phyloP scores from a whole-genome alignment of 495 filamentous ascomycete genomes.

The Aspergillus incahuasiensis region DNA sequence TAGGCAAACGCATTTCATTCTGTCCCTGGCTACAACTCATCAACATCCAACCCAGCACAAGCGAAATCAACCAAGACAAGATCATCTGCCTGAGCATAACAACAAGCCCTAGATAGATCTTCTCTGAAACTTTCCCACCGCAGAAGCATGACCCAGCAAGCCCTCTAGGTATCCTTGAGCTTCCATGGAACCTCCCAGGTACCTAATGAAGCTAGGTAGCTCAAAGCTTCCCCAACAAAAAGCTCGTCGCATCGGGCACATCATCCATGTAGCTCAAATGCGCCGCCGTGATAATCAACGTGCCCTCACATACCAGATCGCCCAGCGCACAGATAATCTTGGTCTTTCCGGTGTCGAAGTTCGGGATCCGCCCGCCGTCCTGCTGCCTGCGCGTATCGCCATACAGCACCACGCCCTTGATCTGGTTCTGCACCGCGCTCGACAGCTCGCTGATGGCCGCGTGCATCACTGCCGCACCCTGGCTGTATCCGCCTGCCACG shows the following conservation, averaged over 20 bases:
- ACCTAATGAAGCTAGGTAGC: neutral
- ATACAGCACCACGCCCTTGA: slow-evolving; percentile 49
- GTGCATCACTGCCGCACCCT: slow-evolving; percentile 53
- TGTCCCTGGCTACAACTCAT: too few species aligned
- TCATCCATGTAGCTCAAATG: slow-evolving; percentile 40
- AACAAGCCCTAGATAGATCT: too few species aligned
- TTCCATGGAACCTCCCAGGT: too few species aligned
- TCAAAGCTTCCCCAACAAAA: slow-evolving; percentile 10
- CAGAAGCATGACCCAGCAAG: too few species aligned
- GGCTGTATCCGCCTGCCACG: slow-evolving; percentile 51
- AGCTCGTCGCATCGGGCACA: slow-evolving; percentile 16
- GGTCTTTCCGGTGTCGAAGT: slow-evolving; percentile 38
- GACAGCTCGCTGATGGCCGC: slow-evolving; percentile 40
- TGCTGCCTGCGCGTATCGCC: slow-evolving; percentile 55
- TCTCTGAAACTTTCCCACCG: too few species aligned
- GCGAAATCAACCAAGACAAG: too few species aligned
- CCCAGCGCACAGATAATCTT: slow-evolving; percentile 48
- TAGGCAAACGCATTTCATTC: too few species aligned
- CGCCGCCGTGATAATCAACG: slow-evolving; percentile 41
- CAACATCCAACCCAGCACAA: too few species aligned
- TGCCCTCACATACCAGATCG: slow-evolving; percentile 49
- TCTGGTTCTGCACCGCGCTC: slow-evolving; percentile 33
- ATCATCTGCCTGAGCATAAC: too few species aligned
- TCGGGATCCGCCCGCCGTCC: slow-evolving; percentile 42
- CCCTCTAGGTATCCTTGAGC: too few species aligned